Conservation (phyloP, 176 grass and related monocot species). For the Urochloa ruziziensis region DNA sequence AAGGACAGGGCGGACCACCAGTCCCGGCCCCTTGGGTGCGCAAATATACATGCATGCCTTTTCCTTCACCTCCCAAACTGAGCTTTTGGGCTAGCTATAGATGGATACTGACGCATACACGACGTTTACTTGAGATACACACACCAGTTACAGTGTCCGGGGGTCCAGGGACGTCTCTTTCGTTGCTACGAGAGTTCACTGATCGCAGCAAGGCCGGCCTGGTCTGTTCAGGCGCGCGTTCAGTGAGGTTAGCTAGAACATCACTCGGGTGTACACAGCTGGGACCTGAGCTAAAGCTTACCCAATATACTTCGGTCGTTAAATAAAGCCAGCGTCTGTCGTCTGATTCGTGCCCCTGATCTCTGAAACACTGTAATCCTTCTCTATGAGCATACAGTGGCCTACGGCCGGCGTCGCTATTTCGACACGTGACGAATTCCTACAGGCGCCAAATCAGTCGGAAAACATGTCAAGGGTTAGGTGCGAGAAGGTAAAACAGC, state of each 20-base stretch:
- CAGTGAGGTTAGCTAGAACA: conserved; percentile 30
- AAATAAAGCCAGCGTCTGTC: conserved; percentile 3
- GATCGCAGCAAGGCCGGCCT: background rate
- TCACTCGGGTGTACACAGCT: background rate
- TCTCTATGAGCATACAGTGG: conserved; percentile 24
- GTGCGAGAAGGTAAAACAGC: conserved; percentile 41
- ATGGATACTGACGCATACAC: background rate
- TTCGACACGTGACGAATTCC: conserved; percentile 33
- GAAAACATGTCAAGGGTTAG: conserved; percentile 31
- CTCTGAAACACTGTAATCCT: background rate
- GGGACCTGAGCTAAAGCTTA: background rate
- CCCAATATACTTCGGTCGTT: background rate
- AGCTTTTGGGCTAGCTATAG: background rate
- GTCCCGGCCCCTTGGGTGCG: too few relatives aligned
- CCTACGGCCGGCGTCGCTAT: background rate
- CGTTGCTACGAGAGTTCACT: background rate
- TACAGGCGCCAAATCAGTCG: background rate
- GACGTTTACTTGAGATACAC: background rate
- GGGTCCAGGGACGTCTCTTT: background rate
- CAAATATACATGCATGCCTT: background rate
- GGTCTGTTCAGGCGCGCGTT: background rate
- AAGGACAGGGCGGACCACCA: background rate
- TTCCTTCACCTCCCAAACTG: background rate
- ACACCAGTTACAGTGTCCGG: background rate
- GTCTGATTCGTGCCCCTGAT: conserved; percentile 7